These are phyloP conservation scores for Chytriomyces hyalinus DNA, from an alignment of 192 early-diverging fungal species.

Conservation along the genomic window DNA sequence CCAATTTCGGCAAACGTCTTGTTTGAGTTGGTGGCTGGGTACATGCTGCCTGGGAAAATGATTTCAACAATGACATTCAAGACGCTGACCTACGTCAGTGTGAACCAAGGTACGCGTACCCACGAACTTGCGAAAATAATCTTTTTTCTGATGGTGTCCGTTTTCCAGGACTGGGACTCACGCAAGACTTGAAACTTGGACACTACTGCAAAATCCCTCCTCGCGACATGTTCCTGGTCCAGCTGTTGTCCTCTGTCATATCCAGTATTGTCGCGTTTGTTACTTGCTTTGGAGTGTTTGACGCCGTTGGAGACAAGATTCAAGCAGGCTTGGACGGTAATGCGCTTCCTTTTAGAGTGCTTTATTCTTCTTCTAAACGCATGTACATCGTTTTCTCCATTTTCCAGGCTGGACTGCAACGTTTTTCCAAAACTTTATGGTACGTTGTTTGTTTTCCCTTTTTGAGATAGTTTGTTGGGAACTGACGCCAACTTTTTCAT, in stretches of 20 bases:
- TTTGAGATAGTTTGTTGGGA: constrained; percentile 24
- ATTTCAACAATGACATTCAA: constrained; percentile 86
- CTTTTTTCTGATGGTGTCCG: background rate
- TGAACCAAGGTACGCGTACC: constrained; percentile 61
- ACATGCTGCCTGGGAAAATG: constrained; percentile 77
- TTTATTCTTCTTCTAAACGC: too few species aligned
- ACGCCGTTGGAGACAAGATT: constrained; percentile 21
- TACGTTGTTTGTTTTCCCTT: constrained; percentile 34
- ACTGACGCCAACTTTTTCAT: background rate
- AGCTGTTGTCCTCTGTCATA: constrained; percentile 63
- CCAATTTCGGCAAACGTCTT: constrained; percentile 82
- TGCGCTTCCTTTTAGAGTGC: too few species aligned
- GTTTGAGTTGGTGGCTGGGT: constrained; percentile 85
- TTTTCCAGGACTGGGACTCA: constrained; percentile 60
- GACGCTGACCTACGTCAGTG: constrained; percentile 78
- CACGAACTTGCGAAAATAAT: too few species aligned
- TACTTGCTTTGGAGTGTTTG: constrained; percentile 15
- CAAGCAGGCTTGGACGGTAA: constrained; percentile 13
- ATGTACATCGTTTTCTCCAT: too few species aligned
- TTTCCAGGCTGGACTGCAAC: constrained; percentile 27
- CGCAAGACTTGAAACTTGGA: constrained; percentile 72
- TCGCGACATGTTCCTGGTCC: constrained; percentile 56
- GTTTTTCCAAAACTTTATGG: constrained; percentile 58
- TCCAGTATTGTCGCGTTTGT: constrained; percentile 49
- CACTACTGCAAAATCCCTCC: constrained; percentile 76